A percentile compares a stretch with the other conserved stretches of the same genome.
Evolutionary conservation across 768 basidiomycete genomes (phyloP).

Genomic region (Rhizopogon vinicolor): DNA sequence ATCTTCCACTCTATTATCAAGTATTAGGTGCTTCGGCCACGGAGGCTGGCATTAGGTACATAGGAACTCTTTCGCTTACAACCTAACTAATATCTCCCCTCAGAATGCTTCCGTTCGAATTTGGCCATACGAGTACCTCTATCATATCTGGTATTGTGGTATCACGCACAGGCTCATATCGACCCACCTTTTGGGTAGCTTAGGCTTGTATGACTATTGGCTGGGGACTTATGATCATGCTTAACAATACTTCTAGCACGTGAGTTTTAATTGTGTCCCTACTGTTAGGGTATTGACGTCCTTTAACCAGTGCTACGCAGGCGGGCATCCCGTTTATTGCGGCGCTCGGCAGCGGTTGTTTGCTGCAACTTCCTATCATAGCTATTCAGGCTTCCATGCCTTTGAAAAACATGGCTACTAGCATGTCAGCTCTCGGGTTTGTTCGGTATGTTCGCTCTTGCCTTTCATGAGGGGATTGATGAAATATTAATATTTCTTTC

Average conservation of each 20-base stretch:
- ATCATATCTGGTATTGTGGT: slow-evolving; percentile 54
- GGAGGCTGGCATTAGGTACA: slow-evolving; percentile 59
- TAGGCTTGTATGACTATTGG: slow-evolving; percentile 58
- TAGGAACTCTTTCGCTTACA: neutral
- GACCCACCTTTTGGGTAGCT: slow-evolving; percentile 57
- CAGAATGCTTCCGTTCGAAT: slow-evolving; percentile 74
- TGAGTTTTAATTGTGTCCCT: slow-evolving; percentile 18
- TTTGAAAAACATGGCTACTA: slow-evolving; percentile 80
- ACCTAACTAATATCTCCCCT: neutral
- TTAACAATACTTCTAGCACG: slow-evolving; percentile 54
- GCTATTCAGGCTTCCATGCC: slow-evolving; percentile 87
- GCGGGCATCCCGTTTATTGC: slow-evolving; percentile 63
- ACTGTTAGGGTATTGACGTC: neutral
- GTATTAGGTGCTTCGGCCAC: slow-evolving; percentile 72
- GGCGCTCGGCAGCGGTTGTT: slow-evolving; percentile 58
- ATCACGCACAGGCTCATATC: slow-evolving; percentile 53
- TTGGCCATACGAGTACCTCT: slow-evolving; percentile 52
- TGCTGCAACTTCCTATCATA: slow-evolving; percentile 68
- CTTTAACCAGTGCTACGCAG: slow-evolving; percentile 47
- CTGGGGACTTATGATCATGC: slow-evolving; percentile 66
- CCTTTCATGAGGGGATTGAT: neutral
- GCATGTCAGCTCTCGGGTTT: slow-evolving; percentile 66
- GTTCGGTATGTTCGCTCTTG: slow-evolving; percentile 41
- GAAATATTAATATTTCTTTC: slow-evolving; percentile 5
- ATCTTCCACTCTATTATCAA: slow-evolving; percentile 78